A percentile compares a stretch with the other conserved stretches of the same genome.
Evolutionary conservation across 306 rosid species (phyloP).

Genomic region (Pueraria montana): DNA sequence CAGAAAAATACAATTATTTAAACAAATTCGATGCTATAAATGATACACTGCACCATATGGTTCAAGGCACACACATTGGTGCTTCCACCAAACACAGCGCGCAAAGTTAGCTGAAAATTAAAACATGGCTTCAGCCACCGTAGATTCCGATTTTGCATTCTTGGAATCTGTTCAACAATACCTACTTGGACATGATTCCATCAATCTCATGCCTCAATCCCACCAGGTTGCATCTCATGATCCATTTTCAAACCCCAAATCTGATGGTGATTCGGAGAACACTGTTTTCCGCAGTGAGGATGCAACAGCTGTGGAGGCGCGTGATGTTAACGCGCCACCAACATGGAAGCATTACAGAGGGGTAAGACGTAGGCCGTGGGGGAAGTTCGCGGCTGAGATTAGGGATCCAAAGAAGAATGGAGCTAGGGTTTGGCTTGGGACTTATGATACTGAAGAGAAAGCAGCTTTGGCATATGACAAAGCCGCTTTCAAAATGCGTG

Average conservation of each 20-base stretch:
- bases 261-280: neutral
- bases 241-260: slow-evolving; percentile 6
- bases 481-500: slow-evolving; percentile 74
- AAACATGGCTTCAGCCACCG: slow-evolving; percentile 33
- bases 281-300: neutral
- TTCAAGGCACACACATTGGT: neutral
- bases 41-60: neutral
- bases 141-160: slow-evolving; percentile 22
- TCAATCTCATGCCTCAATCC: neutral
- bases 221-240: neutral
- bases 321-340: neutral
- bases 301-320: neutral
- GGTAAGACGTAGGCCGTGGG: slow-evolving; percentile 76
- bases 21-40: neutral
- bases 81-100: neutral
- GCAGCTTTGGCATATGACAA: slow-evolving; percentile 75
- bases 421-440: slow-evolving; percentile 73
- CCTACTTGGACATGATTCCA: slow-evolving; percentile 39
- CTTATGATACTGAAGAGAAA: slow-evolving; percentile 62
- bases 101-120: slow-evolving; percentile 17
- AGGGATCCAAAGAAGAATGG: slow-evolving; percentile 62
- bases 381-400: slow-evolving; percentile 68
- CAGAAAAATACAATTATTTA: neutral
- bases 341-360: slow-evolving; percentile 60
- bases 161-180: slow-evolving; percentile 45